phyloP scores from a whole-genome alignment of 1,284 basidiomycete genomes.

The Porogramme epimiltina region DNA sequence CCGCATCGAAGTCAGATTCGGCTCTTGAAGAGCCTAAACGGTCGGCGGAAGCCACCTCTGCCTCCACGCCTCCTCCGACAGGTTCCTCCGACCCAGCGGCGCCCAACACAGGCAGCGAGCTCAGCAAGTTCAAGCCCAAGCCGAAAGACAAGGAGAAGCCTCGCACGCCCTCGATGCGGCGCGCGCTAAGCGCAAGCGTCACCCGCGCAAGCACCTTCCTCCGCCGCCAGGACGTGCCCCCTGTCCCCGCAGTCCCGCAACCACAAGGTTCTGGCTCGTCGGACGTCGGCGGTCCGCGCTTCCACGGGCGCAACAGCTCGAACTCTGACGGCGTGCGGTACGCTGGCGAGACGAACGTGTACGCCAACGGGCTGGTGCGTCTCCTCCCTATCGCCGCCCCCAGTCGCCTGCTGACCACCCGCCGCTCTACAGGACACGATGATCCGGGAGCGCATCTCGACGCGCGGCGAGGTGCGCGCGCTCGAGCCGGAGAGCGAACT shows the following conservation, averaged over 20 bases:
- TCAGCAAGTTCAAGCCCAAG: neutral
- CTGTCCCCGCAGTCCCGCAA: neutral
- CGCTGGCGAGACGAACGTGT: constrained; percentile 71
- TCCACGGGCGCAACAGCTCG: constrained; percentile 32
- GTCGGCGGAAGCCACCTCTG: no score
- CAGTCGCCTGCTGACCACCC: neutral
- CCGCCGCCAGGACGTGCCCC: constrained; percentile 5
- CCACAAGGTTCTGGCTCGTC: constrained; percentile 23
- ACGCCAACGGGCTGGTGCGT: constrained; percentile 52
- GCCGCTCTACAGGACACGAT: constrained; percentile 46
- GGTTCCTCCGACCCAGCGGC: no score
- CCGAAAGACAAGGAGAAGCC: neutral
- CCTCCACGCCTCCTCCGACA: no score
- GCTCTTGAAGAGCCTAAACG: no score
- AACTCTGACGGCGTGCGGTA: constrained; percentile 35
- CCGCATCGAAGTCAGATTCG: neutral
- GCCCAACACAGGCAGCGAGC: no score
- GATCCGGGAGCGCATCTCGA: constrained; percentile 74
- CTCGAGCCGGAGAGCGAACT: constrained; percentile 59
- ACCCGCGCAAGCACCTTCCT: constrained; percentile 22
- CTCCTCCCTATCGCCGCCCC: neutral
- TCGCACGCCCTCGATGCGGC: constrained; percentile 15
- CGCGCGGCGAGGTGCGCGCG: constrained; percentile 56
- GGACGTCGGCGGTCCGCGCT: constrained; percentile 53
- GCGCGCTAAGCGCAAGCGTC: constrained; percentile 25